Evolutionary conservation across 129 eudicot genomes (phyloP), one percentile per base, ranked within the genome.

Genomic region (Escallonia herrerae): DNA sequence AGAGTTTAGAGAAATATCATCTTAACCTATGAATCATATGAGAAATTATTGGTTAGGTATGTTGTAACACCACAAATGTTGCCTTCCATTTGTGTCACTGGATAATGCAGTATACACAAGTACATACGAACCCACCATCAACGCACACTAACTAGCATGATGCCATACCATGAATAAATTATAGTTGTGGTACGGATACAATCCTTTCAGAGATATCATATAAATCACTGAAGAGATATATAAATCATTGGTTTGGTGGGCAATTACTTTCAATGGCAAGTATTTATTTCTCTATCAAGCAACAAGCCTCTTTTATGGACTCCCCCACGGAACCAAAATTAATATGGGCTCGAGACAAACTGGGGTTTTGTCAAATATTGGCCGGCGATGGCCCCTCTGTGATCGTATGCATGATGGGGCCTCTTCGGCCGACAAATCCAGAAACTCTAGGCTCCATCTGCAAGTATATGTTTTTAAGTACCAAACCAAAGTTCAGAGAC

Each of bases 251-350:
- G 43, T 58, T 43, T 59, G 78, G 68, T 66, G 61, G 38, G 68
- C 54, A 58, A 51, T 66, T 38, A 67, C 73, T 66, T 66, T 74
- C 79, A 54, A 9, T 44, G 12, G 43, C 78, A 66, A 39, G 57
- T 38, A 44, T 67, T 50, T 57, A 12, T 68, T 6, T 48, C 58
- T 52, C 62, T 54, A 40, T 11, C 71, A 63, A 57, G 60, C 48
- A 64, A 64, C 3, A 13, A 43, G 58, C 69, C 47, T 47, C 52
- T 54, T 63, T 65, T 49, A 41, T 66, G 37, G 44, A 59, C 63
- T 40, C 2, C 33, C 12, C 41, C 46, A 15, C 39, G 12, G 37
- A 38, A 11, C 3, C 9, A 40, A 41, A 9, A n/a, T n/a, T 37
- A 39, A 40, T 60, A 60, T 41, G 43, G 54, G 4, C 48, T 8